phyloP scores from a whole-genome alignment of 495 filamentous ascomycete genomes.

The Rostrohypoxylon terebratum region DNA sequence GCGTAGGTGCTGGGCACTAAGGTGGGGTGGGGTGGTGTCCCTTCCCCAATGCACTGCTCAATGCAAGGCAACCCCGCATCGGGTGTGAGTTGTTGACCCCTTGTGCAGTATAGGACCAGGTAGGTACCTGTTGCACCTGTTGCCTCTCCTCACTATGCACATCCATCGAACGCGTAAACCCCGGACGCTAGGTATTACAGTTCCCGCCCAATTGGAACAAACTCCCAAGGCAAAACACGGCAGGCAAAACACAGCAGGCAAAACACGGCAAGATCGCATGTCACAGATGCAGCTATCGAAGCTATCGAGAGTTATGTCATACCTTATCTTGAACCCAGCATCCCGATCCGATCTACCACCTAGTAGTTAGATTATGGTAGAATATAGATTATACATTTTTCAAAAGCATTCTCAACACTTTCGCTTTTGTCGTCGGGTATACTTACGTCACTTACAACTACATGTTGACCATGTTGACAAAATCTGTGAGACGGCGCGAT shows the following conservation, averaged over 20 bases:
- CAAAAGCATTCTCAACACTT: not conserved
- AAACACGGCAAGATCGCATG: not conserved
- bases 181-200: too few relatives aligned
- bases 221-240: not conserved
- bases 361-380: too few relatives aligned
- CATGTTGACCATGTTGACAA: too few relatives aligned
- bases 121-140: conserved; percentile 21
- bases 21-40: conserved; percentile 42
- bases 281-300: not conserved
- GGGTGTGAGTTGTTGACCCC: conserved; percentile 21
- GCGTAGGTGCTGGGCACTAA: conserved; percentile 7
- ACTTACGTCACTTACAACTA: not conserved
- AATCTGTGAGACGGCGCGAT: not conserved
- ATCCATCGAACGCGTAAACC: not conserved
- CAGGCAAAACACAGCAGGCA: not conserved
- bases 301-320: conserved; percentile 3
- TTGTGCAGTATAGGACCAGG: not conserved
- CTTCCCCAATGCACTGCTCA: conserved; percentile 20
- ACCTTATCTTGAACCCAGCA: conserved; percentile 4
- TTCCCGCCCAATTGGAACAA: not conserved
- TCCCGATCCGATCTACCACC: too few relatives aligned
- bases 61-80: conserved; percentile 42
- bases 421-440: not conserved
- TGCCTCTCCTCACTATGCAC: not conserved
- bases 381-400: not conserved